Evolutionary conservation across 179 eudicot genomes (phyloP), one percentile per base, ranked within the genome.

Genomic region (Spinacia oleracea): DNA sequence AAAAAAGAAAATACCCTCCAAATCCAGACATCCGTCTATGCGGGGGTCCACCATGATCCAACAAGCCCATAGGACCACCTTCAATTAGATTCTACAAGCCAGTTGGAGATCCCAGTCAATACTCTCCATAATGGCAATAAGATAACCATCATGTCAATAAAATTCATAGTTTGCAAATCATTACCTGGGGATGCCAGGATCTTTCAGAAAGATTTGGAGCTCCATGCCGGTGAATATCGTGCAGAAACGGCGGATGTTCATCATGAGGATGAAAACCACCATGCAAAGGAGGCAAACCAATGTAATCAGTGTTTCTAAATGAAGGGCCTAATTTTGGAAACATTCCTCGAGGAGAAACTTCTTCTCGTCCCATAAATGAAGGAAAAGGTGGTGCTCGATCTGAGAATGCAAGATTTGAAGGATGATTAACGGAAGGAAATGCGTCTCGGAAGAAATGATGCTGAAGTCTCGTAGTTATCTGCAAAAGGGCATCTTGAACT

Each of bases 401-500:
- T 20, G 88, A 78, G 82, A 88, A 91, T 45, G 81, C 82, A 48
- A 87, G 88, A 75, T 88, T 82, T 46, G 83, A 56, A 70, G 86
- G 86, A 72, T 83, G 87, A 51, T 87, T 84, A 32, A 81, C 53
- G 32, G 89, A 84, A 70, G 98, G 96, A 84, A 88, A 93, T 69
- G 87, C 89, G 78, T 93, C 94, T n/a, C 98, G 92, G 83, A 96
- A 96, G 84, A 88, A 91, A 83, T 90, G 97, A 76, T 91, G 84
- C 48, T 85, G 83, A 75, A 96, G 76, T 78, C 98, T 90, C 63
- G 90, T 43, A 27, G 96, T 96, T 85, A 96, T 88, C 80, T 91
- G 98, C 87, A 96, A 35, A 76, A 93, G 85, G 75, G 99, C 99
- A 77, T 96, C 98, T 81, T 92, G 96, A 70, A 93, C 97, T 70